Base-by-base conservation (phyloP, 2,329 filamentous ascomycete species). In the Pseudocercospora pini-densiflorae region DNA sequence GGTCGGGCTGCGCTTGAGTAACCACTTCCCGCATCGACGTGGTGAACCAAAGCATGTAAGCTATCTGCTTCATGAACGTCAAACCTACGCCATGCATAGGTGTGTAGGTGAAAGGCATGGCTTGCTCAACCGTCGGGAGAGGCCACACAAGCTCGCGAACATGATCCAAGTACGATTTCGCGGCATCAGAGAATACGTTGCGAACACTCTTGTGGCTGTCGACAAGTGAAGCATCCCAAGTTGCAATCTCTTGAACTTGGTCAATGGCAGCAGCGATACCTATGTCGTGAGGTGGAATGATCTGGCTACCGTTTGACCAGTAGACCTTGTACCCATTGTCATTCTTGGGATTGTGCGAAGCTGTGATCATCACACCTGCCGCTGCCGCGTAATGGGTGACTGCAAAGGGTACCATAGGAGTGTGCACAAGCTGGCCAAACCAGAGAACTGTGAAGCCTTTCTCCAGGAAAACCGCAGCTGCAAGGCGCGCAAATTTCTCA, bases 291-390 rank as follows among this genome's bases (percentile, higher is more conserved):
- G 88, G 88, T 9, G 87, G 83, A 61, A 89, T 88, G 69, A 90
- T 90, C 74, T 90, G 88, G 72, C 86, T 88, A 2, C 87, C 88
- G 72, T 89, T 89, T 16, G 80, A 81, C 80, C 86, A 89, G 78
- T 90, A 90, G 8, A 90, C 88, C 78, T 90, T 90, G 78, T 90
- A 90, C 21, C 88, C 88, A 73, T 90, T 90, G 74, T 90, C 87
- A 70, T 85, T 80, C 54, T 86, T 84, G 14, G 88, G 87, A 70
- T 90, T 90, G 76, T 89, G 87, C 72, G 86, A 89, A 33, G 88
- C 88, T 14, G 88, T 90, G 43, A 90, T 83, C 87, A 90, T 90
- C 31, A 90, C 80, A 21, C 88, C 88, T 51, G 86, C 88, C 3
- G 81, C 83, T 33, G 87, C 86, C 43, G 79, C 77, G 62, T 87